Conservation (phyloP, 495 filamentous ascomycete species). For the Hypoxylon intermedium region DNA sequence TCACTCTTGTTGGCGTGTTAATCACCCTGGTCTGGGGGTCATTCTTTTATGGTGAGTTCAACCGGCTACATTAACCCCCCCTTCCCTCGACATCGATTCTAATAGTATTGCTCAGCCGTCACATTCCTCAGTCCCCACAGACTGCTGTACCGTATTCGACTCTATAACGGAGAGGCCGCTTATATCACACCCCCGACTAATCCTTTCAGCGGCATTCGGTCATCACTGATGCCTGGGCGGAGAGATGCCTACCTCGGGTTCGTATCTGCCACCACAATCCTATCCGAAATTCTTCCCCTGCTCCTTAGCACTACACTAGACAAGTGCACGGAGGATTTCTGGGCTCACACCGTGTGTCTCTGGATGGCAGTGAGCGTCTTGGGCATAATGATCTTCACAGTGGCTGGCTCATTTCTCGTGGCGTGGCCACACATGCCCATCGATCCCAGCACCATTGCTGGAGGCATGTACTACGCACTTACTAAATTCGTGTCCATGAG, state of each 20-base stretch:
- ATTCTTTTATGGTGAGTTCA: slow-evolving; percentile 42
- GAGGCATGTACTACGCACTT: slow-evolving; percentile 41
- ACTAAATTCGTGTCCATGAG: slow-evolving; percentile 16
- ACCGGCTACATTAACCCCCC: not conserved
- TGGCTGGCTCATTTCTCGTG: slow-evolving; percentile 40
- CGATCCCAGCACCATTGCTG: slow-evolving; percentile 45
- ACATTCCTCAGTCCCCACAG: slow-evolving; percentile 39
- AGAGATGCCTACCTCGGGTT: slow-evolving; percentile 37
- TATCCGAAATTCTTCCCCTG: slow-evolving; percentile 43
- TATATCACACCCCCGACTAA: slow-evolving; percentile 37
- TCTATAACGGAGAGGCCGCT: slow-evolving; percentile 28
- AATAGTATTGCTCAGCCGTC: slow-evolving; percentile 31
- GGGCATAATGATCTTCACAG: slow-evolving; percentile 39
- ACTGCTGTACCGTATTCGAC: slow-evolving; percentile 22
- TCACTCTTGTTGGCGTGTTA: slow-evolving; percentile 39
- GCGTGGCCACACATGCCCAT: slow-evolving; percentile 43
- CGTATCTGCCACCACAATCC: slow-evolving; percentile 33
- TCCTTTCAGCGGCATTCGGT: slow-evolving; percentile 39
- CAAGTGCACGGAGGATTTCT: slow-evolving; percentile 34
- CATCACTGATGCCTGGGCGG: slow-evolving; percentile 28
- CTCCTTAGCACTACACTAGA: slow-evolving; percentile 42
- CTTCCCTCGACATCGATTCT: not conserved
- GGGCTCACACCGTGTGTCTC: slow-evolving; percentile 35
- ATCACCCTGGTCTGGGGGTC: slow-evolving; percentile 45
- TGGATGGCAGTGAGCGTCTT: slow-evolving; percentile 39